Evolutionary conservation across 2,329 filamentous ascomycete genomes (phyloP).

Genomic region (Xylaria sp.): DNA sequence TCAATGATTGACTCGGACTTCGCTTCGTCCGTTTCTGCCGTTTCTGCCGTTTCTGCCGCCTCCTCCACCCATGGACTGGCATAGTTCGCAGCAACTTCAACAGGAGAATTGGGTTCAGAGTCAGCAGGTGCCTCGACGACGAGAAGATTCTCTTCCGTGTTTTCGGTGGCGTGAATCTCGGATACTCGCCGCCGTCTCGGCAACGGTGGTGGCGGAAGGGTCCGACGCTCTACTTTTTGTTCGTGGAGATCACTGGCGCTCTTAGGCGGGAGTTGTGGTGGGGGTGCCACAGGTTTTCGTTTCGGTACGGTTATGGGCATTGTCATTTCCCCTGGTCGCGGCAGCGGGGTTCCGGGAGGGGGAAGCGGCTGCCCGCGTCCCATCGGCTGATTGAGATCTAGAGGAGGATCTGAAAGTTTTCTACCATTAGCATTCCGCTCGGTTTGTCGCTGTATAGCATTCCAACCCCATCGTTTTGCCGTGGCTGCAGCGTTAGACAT

Average conservation of each 20-base stretch:
- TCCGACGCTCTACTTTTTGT: slow-evolving; percentile 36
- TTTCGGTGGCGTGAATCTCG: slow-evolving; percentile 34
- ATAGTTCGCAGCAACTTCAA: slow-evolving; percentile 28
- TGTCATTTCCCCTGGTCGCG: slow-evolving; percentile 38
- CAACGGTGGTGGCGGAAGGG: slow-evolving; percentile 37
- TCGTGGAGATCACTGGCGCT: slow-evolving; percentile 33
- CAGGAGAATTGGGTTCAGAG: slow-evolving; percentile 39
- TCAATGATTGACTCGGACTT: slow-evolving; percentile 20
- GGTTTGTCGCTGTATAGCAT: slow-evolving; percentile 41
- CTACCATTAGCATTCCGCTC: slow-evolving; percentile 38
- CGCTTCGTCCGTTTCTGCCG: slow-evolving; percentile 30
- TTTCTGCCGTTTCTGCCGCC: slow-evolving; percentile 36
- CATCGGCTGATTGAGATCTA: slow-evolving; percentile 44
- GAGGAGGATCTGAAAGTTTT: slow-evolving; percentile 40
- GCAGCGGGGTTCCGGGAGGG: slow-evolving; percentile 42
- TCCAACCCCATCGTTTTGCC: slow-evolving; percentile 43
- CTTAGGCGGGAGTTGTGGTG: slow-evolving; percentile 32
- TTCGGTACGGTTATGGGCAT: slow-evolving; percentile 37
- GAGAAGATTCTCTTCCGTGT: slow-evolving; percentile 39
- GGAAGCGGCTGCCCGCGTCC: slow-evolving; percentile 43
- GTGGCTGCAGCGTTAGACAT: slow-evolving; percentile 42
- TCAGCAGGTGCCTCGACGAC: slow-evolving; percentile 42
- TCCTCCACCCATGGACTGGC: slow-evolving; percentile 41
- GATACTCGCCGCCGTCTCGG: slow-evolving; percentile 42
- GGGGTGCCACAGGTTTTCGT: slow-evolving; percentile 37